Base-by-base conservation (phyloP, 345 rosid species). In the Garcia nutans region DNA sequence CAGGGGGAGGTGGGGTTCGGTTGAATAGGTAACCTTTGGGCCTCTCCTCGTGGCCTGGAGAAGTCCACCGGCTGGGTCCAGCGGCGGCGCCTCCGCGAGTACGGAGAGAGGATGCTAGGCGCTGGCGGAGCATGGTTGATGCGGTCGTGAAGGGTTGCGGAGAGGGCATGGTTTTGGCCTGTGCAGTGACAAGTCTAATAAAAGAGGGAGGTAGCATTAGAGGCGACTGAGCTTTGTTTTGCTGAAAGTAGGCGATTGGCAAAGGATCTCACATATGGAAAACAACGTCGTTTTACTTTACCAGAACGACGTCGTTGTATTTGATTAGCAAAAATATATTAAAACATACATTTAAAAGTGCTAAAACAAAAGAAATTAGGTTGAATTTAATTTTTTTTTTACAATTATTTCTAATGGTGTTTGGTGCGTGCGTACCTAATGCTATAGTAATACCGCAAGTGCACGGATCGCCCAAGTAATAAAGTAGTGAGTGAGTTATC, bases 1-100 rank as follows among this genome's bases (percentile, higher is more conserved):
- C 99, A 5, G 93, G 87, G 49, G 97, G 85, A 8, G 81, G 85
- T 6, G 98, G 98, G 8, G 89, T 76, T 33, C 97, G 84, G 81
- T 92, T 96, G 84, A 96, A 85, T 63, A 90, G 86, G 87, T 92
- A 91, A 5, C 99, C 99, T 73, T 93, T 96, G 17, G 99, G 97
- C 10, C 77, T 88, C 76, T 93, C 99, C 83, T 96, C 95, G 78
- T 96, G 98, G 22, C 99, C 99, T 0, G 95, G 95, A 11, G 86
- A 75, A 16, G 88, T 59, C 98, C 97, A 93, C 5, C 97, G 86
- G 84, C 96, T 92, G 2, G 97, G 85, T 0, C 92, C 97, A 13
- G 89, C 83, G 9, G 88, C 55, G 0, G 75, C 80, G 58, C 76
- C 81, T 2, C 80, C 70, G 15, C 84, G 80, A 37, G 75, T 77